phyloP scores from a whole-genome alignment of 345 rosid species.

The Lumnitzera littorea region DNA sequence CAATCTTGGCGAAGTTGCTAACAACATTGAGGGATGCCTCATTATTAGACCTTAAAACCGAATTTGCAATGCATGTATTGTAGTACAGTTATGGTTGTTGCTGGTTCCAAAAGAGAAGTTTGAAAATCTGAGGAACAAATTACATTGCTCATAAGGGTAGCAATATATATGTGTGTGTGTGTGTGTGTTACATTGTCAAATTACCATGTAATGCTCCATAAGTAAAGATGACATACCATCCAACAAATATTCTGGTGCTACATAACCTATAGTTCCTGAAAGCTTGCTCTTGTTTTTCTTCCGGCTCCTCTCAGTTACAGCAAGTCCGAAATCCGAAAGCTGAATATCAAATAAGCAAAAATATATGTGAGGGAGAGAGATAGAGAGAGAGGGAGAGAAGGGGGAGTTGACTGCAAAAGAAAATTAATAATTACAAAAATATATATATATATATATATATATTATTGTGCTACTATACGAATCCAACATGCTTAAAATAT shows the following conservation, averaged over 20 bases:
- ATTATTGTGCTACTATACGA: not conserved
- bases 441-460: not conserved
- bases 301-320: constrained; percentile 60
- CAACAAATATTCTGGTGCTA: constrained; percentile 90
- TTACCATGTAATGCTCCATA: not conserved
- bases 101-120: no score
- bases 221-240: constrained; percentile 48
- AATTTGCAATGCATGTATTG: no score
- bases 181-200: not conserved
- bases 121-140: no score
- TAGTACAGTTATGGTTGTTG: no score
- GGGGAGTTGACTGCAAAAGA: constrained; percentile 1
- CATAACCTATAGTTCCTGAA: constrained; percentile 92
- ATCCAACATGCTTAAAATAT: constrained; percentile 4
- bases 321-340: constrained; percentile 98
- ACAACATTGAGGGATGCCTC: no score
- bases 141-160: no score
- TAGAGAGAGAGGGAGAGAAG: not conserved
- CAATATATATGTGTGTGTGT: no score
- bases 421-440: constrained; percentile 1
- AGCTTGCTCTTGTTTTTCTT: constrained; percentile 73
- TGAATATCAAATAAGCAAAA: constrained; percentile 21
- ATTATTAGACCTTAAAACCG: no score
- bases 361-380: not conserved
- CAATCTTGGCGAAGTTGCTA: no score